Conservation (phyloP, 352 stramenopile genomes). For the Globisporangium irregulare region DNA sequence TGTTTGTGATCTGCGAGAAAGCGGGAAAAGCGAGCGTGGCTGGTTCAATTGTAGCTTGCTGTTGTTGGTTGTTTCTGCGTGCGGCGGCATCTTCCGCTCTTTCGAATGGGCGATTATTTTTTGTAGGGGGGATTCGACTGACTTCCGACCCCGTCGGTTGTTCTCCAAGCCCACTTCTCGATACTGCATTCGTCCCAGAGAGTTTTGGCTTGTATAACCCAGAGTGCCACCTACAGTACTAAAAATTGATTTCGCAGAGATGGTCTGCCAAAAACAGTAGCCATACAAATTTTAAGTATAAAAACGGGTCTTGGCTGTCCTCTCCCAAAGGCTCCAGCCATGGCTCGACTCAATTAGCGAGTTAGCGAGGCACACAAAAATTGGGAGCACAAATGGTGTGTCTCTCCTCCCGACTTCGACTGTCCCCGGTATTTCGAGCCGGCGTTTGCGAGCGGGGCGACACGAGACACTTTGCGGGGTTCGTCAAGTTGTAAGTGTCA, state of each 20-base stretch:
- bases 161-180: not conserved
- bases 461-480: not conserved
- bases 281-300: not conserved
- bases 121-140: not conserved
- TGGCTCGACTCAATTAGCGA: too few species aligned
- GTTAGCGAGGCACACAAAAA: not conserved
- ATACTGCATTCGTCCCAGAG: not conserved
- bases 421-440: not conserved
- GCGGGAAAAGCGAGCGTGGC: not conserved
- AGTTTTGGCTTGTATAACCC: too few species aligned
- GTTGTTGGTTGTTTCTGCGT: not conserved
- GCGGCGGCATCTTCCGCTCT: constrained; percentile 1
- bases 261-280: not conserved
- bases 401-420: not conserved
- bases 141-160: not conserved
- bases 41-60: constrained; percentile 1
- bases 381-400: not conserved
- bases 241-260: not conserved
- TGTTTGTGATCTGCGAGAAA: not conserved
- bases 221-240: not conserved
- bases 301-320: not conserved
- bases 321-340: not conserved
- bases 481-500: constrained; percentile 6
- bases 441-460: not conserved
- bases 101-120: not conserved